Percentiles rank a stretch among this genome's conserved stretches.
phyloP scores from a whole-genome alignment of 306 rosid species.

The Begonia masoniana region DNA sequence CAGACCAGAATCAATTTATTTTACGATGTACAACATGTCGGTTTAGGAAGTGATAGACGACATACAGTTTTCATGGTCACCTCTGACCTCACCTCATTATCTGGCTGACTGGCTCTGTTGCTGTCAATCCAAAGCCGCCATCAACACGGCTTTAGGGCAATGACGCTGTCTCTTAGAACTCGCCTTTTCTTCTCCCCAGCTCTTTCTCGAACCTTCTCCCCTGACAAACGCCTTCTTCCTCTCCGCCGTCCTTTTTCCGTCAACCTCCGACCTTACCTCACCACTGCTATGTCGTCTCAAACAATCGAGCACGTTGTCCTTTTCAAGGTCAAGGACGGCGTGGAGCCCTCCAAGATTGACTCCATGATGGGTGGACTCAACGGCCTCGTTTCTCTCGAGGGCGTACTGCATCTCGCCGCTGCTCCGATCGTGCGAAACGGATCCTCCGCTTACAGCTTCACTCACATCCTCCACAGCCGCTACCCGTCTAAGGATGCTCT shows the following conservation, averaged over 20 bases:
- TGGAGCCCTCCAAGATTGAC: conserved; percentile 46
- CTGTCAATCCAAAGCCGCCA: too few relatives aligned
- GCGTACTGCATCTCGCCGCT: conserved; percentile 49
- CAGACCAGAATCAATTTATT: too few relatives aligned
- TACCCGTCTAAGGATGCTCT: conserved; percentile 58
- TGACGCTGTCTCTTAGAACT: background rate
- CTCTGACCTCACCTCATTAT: too few relatives aligned
- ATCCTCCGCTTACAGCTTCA: conserved; percentile 49
- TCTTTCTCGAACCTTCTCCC: conserved; percentile 5
- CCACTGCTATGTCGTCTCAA: conserved; percentile 16
- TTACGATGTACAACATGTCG: too few relatives aligned
- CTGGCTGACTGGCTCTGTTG: too few relatives aligned
- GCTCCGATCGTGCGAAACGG: conserved; percentile 53
- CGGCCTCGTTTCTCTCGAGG: conserved; percentile 42
- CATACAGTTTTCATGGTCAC: too few relatives aligned
- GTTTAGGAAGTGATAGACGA: too few relatives aligned
- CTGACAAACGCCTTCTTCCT: conserved; percentile 16
- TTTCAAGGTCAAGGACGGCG: conserved; percentile 64
- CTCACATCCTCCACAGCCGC: conserved; percentile 82
- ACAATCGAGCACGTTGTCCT: conserved; percentile 67
- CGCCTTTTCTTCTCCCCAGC: background rate
- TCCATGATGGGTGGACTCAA: conserved; percentile 41
- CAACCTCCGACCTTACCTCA: conserved; percentile 10
- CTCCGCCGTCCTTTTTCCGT: background rate
- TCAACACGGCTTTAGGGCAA: background rate